phyloP scores from a whole-genome alignment of 1,139 yeast genomes.

The Pichia sp. region DNA sequence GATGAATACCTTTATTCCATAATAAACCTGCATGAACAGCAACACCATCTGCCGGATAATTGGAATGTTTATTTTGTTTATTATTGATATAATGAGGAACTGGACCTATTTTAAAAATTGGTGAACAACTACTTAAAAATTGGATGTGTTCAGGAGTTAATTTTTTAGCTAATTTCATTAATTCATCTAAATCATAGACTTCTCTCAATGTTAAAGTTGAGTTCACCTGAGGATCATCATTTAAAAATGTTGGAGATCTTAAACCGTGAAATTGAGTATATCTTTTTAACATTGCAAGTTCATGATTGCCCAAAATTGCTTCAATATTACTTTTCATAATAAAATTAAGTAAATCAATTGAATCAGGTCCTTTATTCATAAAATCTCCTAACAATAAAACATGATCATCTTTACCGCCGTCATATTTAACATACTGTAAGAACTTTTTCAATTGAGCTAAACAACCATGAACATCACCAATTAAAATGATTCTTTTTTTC shows the following conservation, averaged over 20 bases:
- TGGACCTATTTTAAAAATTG: slow-evolving; percentile 56
- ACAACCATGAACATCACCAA: slow-evolving; percentile 91
- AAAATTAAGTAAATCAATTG: slow-evolving; percentile 60
- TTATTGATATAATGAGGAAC: slow-evolving; percentile 38
- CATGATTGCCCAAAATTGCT: slow-evolving; percentile 89
- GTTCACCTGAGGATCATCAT: slow-evolving; percentile 14
- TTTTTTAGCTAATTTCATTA: slow-evolving; percentile 52
- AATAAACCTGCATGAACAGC: slow-evolving; percentile 78
- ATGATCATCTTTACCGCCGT: slow-evolving; percentile 41
- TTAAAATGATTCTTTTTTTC: slow-evolving; percentile 46
- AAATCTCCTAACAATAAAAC: slow-evolving; percentile 81
- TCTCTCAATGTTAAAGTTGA: slow-evolving; percentile 15
- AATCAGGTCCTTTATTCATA: slow-evolving; percentile 76
- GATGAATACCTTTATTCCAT: slow-evolving; percentile 49
- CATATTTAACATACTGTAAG: slow-evolving; percentile 41
- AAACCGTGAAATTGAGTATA: slow-evolving; percentile 56
- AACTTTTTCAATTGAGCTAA: slow-evolving; percentile 47
- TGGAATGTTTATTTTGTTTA: slow-evolving; percentile 19
- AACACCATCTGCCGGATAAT: slow-evolving; percentile 40
- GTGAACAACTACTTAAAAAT: slow-evolving; percentile 54
- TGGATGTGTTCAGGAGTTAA: slow-evolving; percentile 54
- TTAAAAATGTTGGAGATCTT: slow-evolving; percentile 22
- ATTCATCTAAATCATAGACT: slow-evolving; percentile 43
- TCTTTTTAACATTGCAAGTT: slow-evolving; percentile 54
- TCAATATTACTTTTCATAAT: slow-evolving; percentile 55